phyloP scores from a whole-genome alignment of 2,329 filamentous ascomycete species.

The Cercospora beticola region DNA sequence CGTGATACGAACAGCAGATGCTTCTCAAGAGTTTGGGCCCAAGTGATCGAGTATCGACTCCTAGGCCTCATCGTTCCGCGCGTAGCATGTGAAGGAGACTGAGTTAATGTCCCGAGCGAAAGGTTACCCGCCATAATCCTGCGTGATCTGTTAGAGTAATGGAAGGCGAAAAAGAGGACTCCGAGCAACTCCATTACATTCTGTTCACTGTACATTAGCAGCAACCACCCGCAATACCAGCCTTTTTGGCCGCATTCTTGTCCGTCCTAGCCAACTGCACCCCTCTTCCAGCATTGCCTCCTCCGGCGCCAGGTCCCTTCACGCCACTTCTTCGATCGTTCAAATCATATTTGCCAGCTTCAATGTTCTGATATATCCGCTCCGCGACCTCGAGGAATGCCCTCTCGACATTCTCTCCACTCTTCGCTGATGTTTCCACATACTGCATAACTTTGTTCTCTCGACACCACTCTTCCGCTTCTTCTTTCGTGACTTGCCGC shows the following conservation, averaged over 20 bases:
- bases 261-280: slow-evolving; percentile 49
- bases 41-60: too few species aligned
- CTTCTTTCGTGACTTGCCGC: slow-evolving; percentile 75
- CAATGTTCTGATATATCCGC: slow-evolving; percentile 94
- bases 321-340: slow-evolving; percentile 91
- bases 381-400: slow-evolving; percentile 93
- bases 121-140: too few species aligned
- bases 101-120: too few species aligned
- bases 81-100: too few species aligned
- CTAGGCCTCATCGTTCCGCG: too few species aligned
- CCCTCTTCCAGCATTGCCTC: slow-evolving; percentile 43
- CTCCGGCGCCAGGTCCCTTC: slow-evolving; percentile 63
- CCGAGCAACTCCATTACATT: not conserved
- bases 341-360: slow-evolving; percentile 89
- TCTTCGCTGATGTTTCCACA: slow-evolving; percentile 95
- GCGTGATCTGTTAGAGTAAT: too few species aligned
- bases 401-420: slow-evolving; percentile 86
- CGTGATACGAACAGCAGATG: not conserved
- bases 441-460: slow-evolving; percentile 86
- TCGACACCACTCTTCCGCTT: slow-evolving; percentile 87
- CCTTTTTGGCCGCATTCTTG: slow-evolving; percentile 35
- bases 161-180: not conserved
- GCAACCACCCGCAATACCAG: slow-evolving; percentile 32
- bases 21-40: not conserved
- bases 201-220: slow-evolving; percentile 15